phyloP scores from a whole-genome alignment of 441 rosid genomes.

The Geranium incanum region DNA sequence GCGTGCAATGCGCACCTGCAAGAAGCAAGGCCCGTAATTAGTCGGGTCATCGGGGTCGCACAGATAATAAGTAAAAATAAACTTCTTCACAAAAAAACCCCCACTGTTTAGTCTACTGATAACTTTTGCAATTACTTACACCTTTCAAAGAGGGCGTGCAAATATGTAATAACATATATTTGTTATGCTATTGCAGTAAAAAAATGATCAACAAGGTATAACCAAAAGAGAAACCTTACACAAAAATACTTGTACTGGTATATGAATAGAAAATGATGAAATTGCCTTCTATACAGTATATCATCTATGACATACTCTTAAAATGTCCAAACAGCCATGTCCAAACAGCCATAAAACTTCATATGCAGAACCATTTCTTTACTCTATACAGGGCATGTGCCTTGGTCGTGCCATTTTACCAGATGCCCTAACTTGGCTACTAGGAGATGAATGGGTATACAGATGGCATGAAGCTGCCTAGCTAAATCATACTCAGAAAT shows the following conservation, averaged over 20 bases:
- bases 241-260: too few relatives aligned
- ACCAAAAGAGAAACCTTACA: neutral
- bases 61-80: neutral
- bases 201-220: neutral
- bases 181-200: neutral
- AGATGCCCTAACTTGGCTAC: neutral
- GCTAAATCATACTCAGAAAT: neutral
- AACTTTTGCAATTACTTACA: neutral
- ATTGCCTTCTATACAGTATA: too few relatives aligned
- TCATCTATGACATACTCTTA: too few relatives aligned
- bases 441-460: neutral
- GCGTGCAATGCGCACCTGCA: conserved; percentile 92
- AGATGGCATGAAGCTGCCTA: neutral
- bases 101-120: neutral
- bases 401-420: neutral
- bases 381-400: neutral
- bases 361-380: neutral
- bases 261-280: too few relatives aligned
- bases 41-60: neutral
- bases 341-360: neutral
- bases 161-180: neutral
- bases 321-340: neutral
- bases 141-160: neutral
- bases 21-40: conserved; percentile 9
- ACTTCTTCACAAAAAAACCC: neutral